These are phyloP conservation scores for Aspergillus cavernicola DNA, from an alignment of 495 filamentous ascomycete genomes.

Conservation along the genomic window DNA sequence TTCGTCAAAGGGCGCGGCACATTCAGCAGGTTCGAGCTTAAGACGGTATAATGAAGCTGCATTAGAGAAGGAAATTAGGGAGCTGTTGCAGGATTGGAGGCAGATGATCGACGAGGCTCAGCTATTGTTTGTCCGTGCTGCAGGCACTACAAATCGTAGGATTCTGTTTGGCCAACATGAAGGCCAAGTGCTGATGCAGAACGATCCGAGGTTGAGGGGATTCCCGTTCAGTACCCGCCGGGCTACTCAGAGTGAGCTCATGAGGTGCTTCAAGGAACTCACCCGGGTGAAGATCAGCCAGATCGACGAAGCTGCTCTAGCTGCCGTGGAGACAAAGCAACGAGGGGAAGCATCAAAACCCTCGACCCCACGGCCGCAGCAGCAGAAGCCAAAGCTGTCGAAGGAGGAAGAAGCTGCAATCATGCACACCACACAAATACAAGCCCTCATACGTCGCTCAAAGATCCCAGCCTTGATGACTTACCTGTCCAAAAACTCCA, in stretches of 20 bases:
- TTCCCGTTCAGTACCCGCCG: slow-evolving; percentile 96
- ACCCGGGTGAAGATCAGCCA: slow-evolving; percentile 81
- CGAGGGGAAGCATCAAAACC: slow-evolving; percentile 30
- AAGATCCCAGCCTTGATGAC: slow-evolving; percentile 83
- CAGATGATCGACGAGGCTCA: slow-evolving; percentile 76
- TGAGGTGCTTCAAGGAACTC: slow-evolving; percentile 88
- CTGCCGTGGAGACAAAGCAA: slow-evolving; percentile 42
- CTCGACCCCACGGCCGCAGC: slow-evolving; percentile 40
- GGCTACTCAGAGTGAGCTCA: slow-evolving; percentile 89
- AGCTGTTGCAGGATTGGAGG: slow-evolving; percentile 77
- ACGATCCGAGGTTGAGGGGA: slow-evolving; percentile 78
- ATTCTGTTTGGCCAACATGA: slow-evolving; percentile 91
- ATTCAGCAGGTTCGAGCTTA: slow-evolving; percentile 87
- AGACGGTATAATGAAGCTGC: slow-evolving; percentile 93
- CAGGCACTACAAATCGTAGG: slow-evolving; percentile 75
- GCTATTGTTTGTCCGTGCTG: slow-evolving; percentile 83
- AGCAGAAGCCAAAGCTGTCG: slow-evolving; percentile 55
- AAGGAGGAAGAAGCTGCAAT: slow-evolving; percentile 78
- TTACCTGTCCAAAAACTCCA: slow-evolving; percentile 70
- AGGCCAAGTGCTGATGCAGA: slow-evolving; percentile 72
- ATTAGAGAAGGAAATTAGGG: slow-evolving; percentile 75
- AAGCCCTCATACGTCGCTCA: slow-evolving; percentile 82
- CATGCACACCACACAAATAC: slow-evolving; percentile 82
- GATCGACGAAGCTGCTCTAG: slow-evolving; percentile 58
- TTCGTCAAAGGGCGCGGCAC: slow-evolving; percentile 81